A percentile compares a stretch with the other conserved stretches of the same genome.
Evolutionary conservation across 495 filamentous ascomycete species (phyloP).

Genomic region (Rhypophila decipiens): DNA sequence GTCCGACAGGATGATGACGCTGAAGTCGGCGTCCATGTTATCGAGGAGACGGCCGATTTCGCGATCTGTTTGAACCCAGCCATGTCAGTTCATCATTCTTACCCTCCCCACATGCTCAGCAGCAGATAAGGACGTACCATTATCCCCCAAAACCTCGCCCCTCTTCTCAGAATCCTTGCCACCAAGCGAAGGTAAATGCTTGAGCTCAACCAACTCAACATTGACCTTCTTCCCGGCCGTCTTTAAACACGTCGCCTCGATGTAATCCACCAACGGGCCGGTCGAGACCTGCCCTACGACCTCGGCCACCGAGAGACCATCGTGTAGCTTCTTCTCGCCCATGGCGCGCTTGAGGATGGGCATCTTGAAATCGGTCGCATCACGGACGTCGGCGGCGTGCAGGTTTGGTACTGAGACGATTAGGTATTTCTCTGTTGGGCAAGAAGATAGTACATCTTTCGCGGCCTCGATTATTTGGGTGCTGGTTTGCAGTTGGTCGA

Average conservation of each 20-base stretch:
- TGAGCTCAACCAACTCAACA: slow-evolving; percentile 45
- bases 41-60: slow-evolving; percentile 33
- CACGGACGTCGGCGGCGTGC: slow-evolving; percentile 57
- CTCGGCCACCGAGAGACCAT: slow-evolving; percentile 46
- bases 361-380: slow-evolving; percentile 20
- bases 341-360: slow-evolving; percentile 25
- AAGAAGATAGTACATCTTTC: slow-evolving; percentile 50
- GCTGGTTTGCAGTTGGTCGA: slow-evolving; percentile 37
- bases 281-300: slow-evolving; percentile 54
- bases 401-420: slow-evolving; percentile 74
- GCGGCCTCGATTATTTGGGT: slow-evolving; percentile 30
- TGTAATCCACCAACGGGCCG: slow-evolving; percentile 26
- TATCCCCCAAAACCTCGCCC: slow-evolving; percentile 51
- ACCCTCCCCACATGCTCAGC: too few relatives aligned
- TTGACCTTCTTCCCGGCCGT: slow-evolving; percentile 31
- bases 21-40: slow-evolving; percentile 32
- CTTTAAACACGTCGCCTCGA: slow-evolving; percentile 24
- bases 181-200: slow-evolving; percentile 37
- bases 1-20: slow-evolving; percentile 39
- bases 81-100: too few relatives aligned
- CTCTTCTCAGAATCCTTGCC: slow-evolving; percentile 41
- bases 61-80: too few relatives aligned
- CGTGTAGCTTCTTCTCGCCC: slow-evolving; percentile 12
- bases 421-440: slow-evolving; percentile 72
- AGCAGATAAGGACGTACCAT: slow-evolving; percentile 42